Evolutionary conservation across 2,329 filamentous ascomycete species (phyloP), one percentile per base, ranked within the genome.

Genomic region (Alternaria sp.): DNA sequence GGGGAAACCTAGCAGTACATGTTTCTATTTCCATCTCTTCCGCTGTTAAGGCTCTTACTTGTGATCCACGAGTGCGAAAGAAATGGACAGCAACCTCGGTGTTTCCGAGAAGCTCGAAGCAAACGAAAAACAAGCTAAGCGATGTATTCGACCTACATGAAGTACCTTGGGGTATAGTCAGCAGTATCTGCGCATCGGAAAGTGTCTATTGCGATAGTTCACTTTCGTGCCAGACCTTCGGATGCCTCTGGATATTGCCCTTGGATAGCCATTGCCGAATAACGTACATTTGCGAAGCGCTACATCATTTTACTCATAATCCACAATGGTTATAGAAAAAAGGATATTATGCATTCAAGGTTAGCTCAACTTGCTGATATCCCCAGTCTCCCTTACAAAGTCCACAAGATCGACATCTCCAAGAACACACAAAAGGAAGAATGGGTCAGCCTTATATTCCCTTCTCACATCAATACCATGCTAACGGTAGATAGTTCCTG

Each of bases 391-490:
- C 87, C 90, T n/a, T 97, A 97, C 83, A 89, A 93, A 81, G 87
- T 89, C 46, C 86, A 90, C 56, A 84, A 86, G 46, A 89, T 96
- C 73, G 86, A 91, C n/a, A 86, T 96, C 62, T 83, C 79, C 66
- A 91, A 91, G 67, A 91, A 93, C 77, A 86, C 83, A n/a, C 93
- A 96, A 73, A 96, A 96, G 73, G 87, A 95, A 79, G 88, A 88
- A 15, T 96, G 92, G 62, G 62, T 59, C 21, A 44, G 30, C 32
- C 25, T 26, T 9, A 7, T 53, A 1, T 9, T 7, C 15, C 46
- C 6, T 2, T 12, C 21, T 25, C 21, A 10, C n/a, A 11, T 21
- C n/a, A 9, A 9, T 36, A 21, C 25, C 15, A 30, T 17, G 13
- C 46, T 57, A 12, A 62, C 30, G 28, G 19, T 1, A 19, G 12